Conservation (phyloP, 2,329 filamentous ascomycete genomes). For the Diaporthe helianthi region DNA sequence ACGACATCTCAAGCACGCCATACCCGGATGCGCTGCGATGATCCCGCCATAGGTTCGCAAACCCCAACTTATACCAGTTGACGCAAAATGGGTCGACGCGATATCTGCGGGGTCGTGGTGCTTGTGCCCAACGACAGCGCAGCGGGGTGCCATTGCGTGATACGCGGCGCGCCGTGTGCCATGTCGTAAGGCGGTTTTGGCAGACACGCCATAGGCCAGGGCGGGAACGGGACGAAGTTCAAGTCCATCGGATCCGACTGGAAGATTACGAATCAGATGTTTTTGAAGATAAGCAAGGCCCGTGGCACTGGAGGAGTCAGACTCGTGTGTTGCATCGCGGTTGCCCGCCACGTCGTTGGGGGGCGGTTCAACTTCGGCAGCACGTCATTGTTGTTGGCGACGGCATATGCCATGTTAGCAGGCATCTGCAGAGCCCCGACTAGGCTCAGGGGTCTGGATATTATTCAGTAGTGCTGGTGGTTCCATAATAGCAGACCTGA, state of each 20-base stretch:
- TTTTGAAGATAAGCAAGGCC: constrained; percentile 2
- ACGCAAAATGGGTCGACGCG: background rate
- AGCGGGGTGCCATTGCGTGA: constrained; percentile 31
- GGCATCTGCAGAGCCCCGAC: background rate
- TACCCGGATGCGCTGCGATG: constrained; percentile 23
- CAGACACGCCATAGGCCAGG: constrained; percentile 16
- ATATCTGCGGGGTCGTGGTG: constrained; percentile 32
- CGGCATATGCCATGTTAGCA: background rate
- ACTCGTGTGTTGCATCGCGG: background rate
- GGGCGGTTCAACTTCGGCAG: background rate
- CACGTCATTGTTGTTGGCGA: background rate
- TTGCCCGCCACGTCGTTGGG: background rate
- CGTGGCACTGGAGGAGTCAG: background rate
- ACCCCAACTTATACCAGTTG: constrained; percentile 14
- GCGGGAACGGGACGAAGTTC: background rate
- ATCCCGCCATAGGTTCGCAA: constrained; percentile 3
- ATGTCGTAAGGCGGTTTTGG: constrained; percentile 21
- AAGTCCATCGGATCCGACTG: constrained; percentile 19
- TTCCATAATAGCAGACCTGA: no score
- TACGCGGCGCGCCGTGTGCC: constrained; percentile 32
- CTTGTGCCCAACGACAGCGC: constrained; percentile 6
- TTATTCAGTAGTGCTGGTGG: background rate
- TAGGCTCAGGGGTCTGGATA: no score
- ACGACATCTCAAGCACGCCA: constrained; percentile 31
- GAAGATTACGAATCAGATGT: constrained; percentile 11